Base-by-base conservation (phyloP, 2,329 filamentous ascomycete species). In the Alternaria gaisen region DNA sequence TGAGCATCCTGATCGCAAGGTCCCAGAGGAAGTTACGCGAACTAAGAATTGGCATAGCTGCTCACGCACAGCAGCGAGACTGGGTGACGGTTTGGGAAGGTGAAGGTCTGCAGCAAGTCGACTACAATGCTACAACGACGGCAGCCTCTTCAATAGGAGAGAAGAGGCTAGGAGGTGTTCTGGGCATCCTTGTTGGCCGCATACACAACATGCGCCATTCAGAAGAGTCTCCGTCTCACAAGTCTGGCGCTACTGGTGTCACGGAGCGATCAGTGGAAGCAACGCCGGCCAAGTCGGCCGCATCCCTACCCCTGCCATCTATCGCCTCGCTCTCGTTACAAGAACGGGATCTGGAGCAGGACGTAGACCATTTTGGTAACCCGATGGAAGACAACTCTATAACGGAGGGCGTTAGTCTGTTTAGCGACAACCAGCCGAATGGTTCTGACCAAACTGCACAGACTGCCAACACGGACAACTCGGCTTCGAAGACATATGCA, bases 1-100 rank as follows among this genome's bases (percentile, higher is more conserved):
- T 95, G 86, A 90, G 90, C 55, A 83, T 92, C 42, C 83, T 95
- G 12, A 88, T 95, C 61, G 89, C 90, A 61, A 86, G 88, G 24
- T 94, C 91, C 12, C 83, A 87, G 60, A 82, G 85, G 63, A 84
- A 84, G 42, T 80, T 95, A 16, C 85, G 86, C 30, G 92, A 94
- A 76, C 82, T 96, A 34, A 85, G 91, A 43, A 85, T 95, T 5
- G 91, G 92, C 6, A 87, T 95, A 56, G 87, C 91, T 5, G 73
- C 81, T 6, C 83, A 86, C 64, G 83, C 84, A 4, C 77, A 82
- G 65, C 78, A 79, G 30, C 77, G 80, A 32, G 80, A 88, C 60
- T 91, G 89, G 80, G 84, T 84, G 2, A 84, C 85, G 53, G 80
- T 85, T 1, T 91, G 88, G 88, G 87, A 90, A 68, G 87, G 87